A percentile compares a stretch with the other conserved stretches of the same genome.
These are phyloP conservation scores for Castanopsis chinensis DNA, from an alignment of 306 rosid species.

Conservation along the genomic window DNA sequence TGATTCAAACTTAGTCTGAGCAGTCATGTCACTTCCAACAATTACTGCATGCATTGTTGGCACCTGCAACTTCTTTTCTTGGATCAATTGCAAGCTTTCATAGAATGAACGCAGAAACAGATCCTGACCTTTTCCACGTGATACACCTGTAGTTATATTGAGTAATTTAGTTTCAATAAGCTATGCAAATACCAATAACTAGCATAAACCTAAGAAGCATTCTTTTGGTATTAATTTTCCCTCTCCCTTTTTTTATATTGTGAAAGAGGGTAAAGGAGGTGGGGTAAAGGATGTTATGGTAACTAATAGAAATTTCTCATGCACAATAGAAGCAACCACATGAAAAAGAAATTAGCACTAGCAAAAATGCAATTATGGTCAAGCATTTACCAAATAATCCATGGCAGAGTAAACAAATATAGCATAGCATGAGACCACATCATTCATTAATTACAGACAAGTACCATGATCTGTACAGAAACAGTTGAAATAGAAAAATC, in stretches of 20 bases:
- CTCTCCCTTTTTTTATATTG: background rate
- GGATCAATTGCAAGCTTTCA: conserved; percentile 66
- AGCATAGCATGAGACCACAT: background rate
- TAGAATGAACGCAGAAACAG: conserved; percentile 83
- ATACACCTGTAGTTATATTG: conserved; percentile 61
- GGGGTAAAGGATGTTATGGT: background rate
- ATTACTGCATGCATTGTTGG: conserved; percentile 86
- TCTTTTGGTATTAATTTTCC: background rate
- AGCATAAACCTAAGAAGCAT: background rate
- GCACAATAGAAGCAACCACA: background rate
- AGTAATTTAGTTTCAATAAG: background rate
- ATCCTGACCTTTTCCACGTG: conserved; percentile 98
- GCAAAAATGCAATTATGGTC: background rate
- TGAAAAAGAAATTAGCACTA: background rate
- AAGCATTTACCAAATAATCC: background rate
- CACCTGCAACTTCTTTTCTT: conserved; percentile 71
- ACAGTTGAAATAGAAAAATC: background rate
- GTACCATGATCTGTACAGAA: background rate
- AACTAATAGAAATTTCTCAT: background rate
- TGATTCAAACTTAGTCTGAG: conserved; percentile 76
- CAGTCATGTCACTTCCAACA: conserved; percentile 89
- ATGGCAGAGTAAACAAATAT: background rate
- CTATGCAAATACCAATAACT: background rate
- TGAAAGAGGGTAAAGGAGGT: background rate
- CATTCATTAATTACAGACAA: background rate